Conservation (phyloP, 495 filamentous ascomycete genomes). For the Penicillium psychrofluorescens region DNA sequence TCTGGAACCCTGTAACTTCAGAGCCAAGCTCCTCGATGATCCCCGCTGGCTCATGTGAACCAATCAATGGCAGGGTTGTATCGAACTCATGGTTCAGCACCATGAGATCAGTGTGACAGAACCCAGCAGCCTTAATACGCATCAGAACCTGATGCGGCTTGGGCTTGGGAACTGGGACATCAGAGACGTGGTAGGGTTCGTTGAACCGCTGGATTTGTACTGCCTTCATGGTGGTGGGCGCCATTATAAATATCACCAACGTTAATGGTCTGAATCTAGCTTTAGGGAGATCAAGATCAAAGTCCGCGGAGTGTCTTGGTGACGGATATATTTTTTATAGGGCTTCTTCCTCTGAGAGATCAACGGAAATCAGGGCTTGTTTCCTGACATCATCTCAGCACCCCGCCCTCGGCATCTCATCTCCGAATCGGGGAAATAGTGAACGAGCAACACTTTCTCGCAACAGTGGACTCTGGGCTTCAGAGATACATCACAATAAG, state of each 20-base stretch:
- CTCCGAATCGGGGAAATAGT: too few relatives aligned
- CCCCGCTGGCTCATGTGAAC: constrained; percentile 53
- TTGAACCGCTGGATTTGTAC: constrained; percentile 8
- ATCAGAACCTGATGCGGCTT: constrained; percentile 8
- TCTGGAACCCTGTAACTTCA: constrained; percentile 30
- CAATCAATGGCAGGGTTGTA: constrained; percentile 41
- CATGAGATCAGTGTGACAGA: constrained; percentile 57
- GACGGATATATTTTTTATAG: too few relatives aligned
- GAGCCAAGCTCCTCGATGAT: constrained; percentile 44
- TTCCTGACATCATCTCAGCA: too few relatives aligned
- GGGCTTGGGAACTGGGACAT: constrained; percentile 5
- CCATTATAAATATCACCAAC: neutral
- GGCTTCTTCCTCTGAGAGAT: too few relatives aligned
- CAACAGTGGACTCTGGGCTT: too few relatives aligned
- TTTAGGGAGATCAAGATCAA: too few relatives aligned
- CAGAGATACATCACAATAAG: too few relatives aligned
- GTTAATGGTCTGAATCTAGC: too few relatives aligned
- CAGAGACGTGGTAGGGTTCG: constrained; percentile 6
- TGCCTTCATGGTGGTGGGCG: constrained; percentile 4
- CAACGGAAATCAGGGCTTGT: too few relatives aligned
- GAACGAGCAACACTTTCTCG: too few relatives aligned
- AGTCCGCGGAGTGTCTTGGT: too few relatives aligned
- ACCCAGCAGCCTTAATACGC: constrained; percentile 43
- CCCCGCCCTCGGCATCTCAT: too few relatives aligned
- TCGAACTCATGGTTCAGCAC: constrained; percentile 35